These are phyloP conservation scores for Capsella rubella DNA, from an alignment of 441 rosid species.

Conservation along the genomic window DNA sequence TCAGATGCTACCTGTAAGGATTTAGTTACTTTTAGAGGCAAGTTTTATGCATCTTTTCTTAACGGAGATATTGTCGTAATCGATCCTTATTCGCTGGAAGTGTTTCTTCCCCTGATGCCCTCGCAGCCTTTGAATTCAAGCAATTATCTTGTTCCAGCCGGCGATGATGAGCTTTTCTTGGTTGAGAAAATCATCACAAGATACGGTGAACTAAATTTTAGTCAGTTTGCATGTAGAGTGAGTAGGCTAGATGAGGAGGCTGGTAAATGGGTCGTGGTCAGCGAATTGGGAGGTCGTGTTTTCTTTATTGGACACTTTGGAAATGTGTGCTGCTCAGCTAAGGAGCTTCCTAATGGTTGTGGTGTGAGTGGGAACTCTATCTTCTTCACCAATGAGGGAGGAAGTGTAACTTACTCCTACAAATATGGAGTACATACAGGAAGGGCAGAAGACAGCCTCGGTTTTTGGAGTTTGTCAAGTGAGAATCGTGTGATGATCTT, in stretches of 20 bases:
- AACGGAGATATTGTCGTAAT: too few relatives aligned
- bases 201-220: not conserved
- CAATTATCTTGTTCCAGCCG: not conserved
- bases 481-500: too few relatives aligned
- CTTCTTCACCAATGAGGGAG: not conserved
- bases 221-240: not conserved
- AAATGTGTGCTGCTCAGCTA: not conserved
- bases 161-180: not conserved
- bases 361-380: slow-evolving; percentile 20
- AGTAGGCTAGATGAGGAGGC: not conserved
- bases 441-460: too few relatives aligned
- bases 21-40: not conserved
- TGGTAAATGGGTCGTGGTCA: slow-evolving; percentile 4
- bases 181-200: not conserved
- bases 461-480: too few relatives aligned
- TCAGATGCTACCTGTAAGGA: not conserved
- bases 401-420: too few relatives aligned
- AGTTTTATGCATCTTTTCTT: not conserved
- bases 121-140: not conserved
- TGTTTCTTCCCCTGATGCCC: not conserved
- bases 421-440: too few relatives aligned
- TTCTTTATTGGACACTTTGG: not conserved
- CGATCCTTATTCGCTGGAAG: not conserved
- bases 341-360: not conserved
- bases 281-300: not conserved